These are phyloP conservation scores for Soucietia sequanensis DNA, from an alignment of 805 yeast species.

Conservation along the genomic window DNA sequence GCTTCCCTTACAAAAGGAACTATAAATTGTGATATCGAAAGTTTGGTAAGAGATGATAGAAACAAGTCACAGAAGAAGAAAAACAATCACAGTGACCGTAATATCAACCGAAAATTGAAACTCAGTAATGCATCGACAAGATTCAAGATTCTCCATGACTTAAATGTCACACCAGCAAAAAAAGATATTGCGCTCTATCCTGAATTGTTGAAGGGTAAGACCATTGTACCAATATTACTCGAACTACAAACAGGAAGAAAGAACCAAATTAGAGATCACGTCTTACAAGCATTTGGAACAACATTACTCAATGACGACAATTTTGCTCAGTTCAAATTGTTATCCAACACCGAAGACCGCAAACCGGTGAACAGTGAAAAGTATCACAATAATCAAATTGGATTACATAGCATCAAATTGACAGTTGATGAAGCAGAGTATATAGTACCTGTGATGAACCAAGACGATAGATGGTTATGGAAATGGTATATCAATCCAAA, in stretches of 20 bases:
- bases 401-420: conserved; percentile 17
- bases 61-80: not conserved
- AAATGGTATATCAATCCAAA: too few species aligned
- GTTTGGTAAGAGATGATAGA: conserved; percentile 8
- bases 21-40: conserved; percentile 11
- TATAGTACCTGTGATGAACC: not conserved
- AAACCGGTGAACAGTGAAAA: conserved; percentile 11
- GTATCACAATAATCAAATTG: conserved; percentile 21
- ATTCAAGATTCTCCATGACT: conserved; percentile 14
- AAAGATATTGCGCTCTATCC: conserved; percentile 10
- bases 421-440: not conserved
- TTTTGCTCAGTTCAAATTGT: conserved; percentile 14
- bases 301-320: conserved; percentile 23
- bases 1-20: conserved; percentile 7
- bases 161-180: conserved; percentile 5
- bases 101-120: conserved; percentile 2
- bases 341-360: not conserved
- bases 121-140: conserved; percentile 13
- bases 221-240: conserved; percentile 15
- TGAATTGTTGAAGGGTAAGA: conserved; percentile 9
- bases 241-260: conserved; percentile 22
- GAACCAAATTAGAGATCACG: conserved; percentile 25
- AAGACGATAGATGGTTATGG: too few species aligned
- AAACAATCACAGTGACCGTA: not conserved
- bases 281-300: conserved; percentile 14